Evolutionary conservation across 129 eudicot species (phyloP).

Genomic region (Dittrichia graveolens): DNA sequence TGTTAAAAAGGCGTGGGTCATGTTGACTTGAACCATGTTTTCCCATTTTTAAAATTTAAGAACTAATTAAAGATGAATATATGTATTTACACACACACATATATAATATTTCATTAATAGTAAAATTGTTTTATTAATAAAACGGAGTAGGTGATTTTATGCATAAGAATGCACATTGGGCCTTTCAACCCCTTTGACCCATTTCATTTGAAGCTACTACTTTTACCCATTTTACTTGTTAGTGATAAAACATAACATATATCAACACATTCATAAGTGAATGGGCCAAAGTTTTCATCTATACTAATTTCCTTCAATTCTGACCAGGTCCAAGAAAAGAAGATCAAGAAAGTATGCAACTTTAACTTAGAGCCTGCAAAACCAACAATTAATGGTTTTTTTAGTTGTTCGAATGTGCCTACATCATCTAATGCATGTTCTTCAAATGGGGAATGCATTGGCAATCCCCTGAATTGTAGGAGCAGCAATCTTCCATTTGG

Average conservation of each 20-base stretch:
- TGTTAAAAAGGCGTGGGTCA: neutral
- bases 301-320: slow-evolving; percentile 16
- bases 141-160: neutral
- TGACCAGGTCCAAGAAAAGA: slow-evolving; percentile 94
- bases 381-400: slow-evolving; percentile 57
- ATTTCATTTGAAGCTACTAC: neutral
- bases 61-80: too few species aligned
- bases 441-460: slow-evolving; percentile 59
- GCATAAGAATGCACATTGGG: neutral
- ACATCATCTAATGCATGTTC: slow-evolving; percentile 42
- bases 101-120: neutral
- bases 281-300: neutral
- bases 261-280: slow-evolving; percentile 1
- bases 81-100: too few species aligned
- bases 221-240: neutral
- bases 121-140: neutral
- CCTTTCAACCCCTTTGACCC: too few species aligned
- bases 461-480: slow-evolving; percentile 41
- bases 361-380: slow-evolving; percentile 65
- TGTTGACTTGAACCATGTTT: neutral
- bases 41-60: too few species aligned
- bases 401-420: slow-evolving; percentile 56
- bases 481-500: slow-evolving; percentile 45
- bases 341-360: slow-evolving; percentile 77
- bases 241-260: neutral